Base-by-base conservation (phyloP, 208 protist genomes). In the Crithidia fasciculata region DNA sequence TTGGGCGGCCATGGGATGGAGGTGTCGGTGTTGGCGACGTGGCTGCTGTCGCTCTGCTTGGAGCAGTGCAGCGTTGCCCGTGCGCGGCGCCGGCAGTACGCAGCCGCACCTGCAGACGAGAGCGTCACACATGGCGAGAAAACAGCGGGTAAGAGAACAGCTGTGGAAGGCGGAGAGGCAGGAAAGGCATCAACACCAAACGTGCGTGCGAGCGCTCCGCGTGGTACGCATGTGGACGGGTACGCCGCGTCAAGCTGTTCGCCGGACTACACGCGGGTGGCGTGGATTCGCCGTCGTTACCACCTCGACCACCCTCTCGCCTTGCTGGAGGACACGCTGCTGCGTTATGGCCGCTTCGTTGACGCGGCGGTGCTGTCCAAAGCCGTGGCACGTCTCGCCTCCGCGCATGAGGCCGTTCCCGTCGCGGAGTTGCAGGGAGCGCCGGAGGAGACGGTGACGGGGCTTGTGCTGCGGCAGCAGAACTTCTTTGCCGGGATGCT, bases 401-500 rank as follows among this genome's bases (percentile, higher is more conserved):
- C 73, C 0, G 61, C 63, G 15, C 61, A 49, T 2, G 65, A 75
- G 53, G 44, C 70, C 19, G 52, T 75, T 10, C 70, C 68, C 53
- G 61, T 62, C 7, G 40, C 70, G 12, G 70, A 75, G 70, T 60
- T 75, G 60, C 59, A 63, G 9, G 70, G 70, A 4, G 41, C 44
- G 52, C 70, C 70, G 5, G 70, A 60, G 40, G 50, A 53, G 44
- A 69, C 52, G 7, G 61, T 75, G 12, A 63, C 56, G 60, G 64
- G 52, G 9, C 47, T 81, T 10, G 52, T 78, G 52, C 19, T 75
- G 28, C 73, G 74, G 0, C 69, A 76, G 19, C 67, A 78, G n/a
- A 53, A 71, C 28, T 68, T 63, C 49, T 60, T 83, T n/a, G 83
- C 83, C 4, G 83, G 74, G 13, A 39, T 88, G 40, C 52, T 81